Percentiles rank a stretch among this genome's conserved stretches.
Evolutionary conservation across 2,329 filamentous ascomycete genomes (phyloP).

Genomic region (Diaporthe citrichinensis): DNA sequence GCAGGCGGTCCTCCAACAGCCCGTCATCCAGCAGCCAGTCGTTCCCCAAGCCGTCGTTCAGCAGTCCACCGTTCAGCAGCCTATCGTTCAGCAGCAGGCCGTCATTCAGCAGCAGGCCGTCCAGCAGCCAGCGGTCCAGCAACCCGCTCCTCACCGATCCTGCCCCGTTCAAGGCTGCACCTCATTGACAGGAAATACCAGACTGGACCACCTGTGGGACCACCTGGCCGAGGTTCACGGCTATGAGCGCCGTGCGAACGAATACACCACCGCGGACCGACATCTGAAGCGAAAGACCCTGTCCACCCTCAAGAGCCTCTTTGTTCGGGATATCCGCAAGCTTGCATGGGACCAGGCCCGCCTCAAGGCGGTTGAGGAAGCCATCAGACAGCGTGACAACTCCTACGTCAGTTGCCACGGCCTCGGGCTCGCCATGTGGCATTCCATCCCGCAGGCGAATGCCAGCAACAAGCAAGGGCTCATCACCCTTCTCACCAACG

Average conservation of each 20-base stretch:
- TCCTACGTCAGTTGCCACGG: not conserved
- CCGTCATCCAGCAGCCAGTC: not conserved
- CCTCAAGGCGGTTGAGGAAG: not conserved
- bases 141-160: rapidly evolving
- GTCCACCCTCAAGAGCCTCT: not conserved
- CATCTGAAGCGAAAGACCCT: not conserved
- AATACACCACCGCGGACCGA: not conserved
- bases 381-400: not conserved
- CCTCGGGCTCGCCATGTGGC: not conserved
- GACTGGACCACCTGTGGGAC: not conserved
- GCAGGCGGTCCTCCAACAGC: not conserved
- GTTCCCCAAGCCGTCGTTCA: not conserved
- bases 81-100: not conserved
- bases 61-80: not conserved
- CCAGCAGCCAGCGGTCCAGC: not conserved
- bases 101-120: too few species aligned
- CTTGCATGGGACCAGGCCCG: not conserved
- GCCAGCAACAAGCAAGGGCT: not conserved
- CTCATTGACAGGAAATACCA: not conserved
- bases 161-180: not conserved
- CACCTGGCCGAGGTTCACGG: not conserved
- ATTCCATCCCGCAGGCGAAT: not conserved
- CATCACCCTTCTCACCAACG: not conserved
- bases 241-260: not conserved
- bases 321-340: not conserved